Percentiles rank a stretch among this genome's conserved stretches.
phyloP scores from a whole-genome alignment of 768 basidiomycete genomes.

The Boletus tylopilopsis region DNA sequence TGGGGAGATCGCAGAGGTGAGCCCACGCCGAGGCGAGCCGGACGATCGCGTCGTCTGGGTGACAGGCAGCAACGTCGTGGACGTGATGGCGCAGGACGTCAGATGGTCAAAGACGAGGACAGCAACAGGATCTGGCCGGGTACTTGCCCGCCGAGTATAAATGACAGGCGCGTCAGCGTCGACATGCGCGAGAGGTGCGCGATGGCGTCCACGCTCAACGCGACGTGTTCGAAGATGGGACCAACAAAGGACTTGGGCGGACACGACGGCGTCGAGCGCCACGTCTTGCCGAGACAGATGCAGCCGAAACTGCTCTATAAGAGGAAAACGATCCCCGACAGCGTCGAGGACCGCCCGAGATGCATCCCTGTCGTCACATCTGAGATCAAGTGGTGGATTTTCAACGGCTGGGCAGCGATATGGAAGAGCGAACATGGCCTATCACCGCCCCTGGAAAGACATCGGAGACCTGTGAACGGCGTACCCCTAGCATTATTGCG shows the following conservation, averaged over 20 bases:
- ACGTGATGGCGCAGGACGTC: too few species aligned
- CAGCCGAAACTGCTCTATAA: not conserved
- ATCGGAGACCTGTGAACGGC: conserved; percentile 4
- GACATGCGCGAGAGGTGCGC: too few species aligned
- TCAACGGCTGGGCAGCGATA: not conserved
- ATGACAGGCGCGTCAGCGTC: too few species aligned
- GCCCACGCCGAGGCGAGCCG: too few species aligned
- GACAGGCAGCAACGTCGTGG: too few species aligned
- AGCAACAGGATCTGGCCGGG: too few species aligned
- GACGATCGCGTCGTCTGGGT: too few species aligned
- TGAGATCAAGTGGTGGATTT: not conserved
- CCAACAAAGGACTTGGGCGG: not conserved
- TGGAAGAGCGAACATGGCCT: not conserved
- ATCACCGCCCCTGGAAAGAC: not conserved
- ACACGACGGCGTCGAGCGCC: not conserved
- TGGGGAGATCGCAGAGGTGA: too few species aligned
- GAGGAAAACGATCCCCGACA: not conserved
- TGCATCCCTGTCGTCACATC: not conserved
- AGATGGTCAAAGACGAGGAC: too few species aligned
- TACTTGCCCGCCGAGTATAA: too few species aligned
- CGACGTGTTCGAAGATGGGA: not conserved
- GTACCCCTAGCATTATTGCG: not conserved
- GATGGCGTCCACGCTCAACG: not conserved
- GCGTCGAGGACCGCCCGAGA: not conserved
- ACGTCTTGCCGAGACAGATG: not conserved